Evolutionary conservation across 2,329 filamentous ascomycete genomes (phyloP).

Genomic region (Macrophomina phaseolina): DNA sequence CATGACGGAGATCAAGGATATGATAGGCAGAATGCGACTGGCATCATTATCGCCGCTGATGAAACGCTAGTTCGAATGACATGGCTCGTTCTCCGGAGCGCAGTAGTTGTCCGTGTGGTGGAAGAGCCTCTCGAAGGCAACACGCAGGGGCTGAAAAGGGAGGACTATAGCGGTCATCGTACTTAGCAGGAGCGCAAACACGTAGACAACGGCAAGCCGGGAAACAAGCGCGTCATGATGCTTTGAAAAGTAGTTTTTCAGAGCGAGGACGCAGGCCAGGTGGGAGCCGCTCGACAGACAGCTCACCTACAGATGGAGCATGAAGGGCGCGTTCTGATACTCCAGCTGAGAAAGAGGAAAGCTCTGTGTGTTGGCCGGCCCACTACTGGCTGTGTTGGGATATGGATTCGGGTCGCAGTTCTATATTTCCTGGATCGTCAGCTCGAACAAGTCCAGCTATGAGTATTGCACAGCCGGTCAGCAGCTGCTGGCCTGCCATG

Average conservation of each 20-base stretch:
- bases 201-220: conserved; percentile 36
- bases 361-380: not conserved
- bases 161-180: not conserved
- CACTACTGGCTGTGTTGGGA: not conserved
- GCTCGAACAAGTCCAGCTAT: conserved; percentile 37
- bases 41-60: not conserved
- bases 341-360: not conserved
- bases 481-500: conserved; percentile 40
- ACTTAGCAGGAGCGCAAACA: conserved; percentile 36
- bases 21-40: not conserved
- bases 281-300: conserved; percentile 39
- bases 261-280: conserved; percentile 40
- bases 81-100: not conserved
- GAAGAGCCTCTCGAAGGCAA: not conserved
- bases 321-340: conserved; percentile 16
- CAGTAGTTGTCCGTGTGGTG: not conserved
- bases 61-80: not conserved
- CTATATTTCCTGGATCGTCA: not conserved
- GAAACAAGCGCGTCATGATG: conserved; percentile 39
- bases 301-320: conserved; percentile 40
- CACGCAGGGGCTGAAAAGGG: not conserved
- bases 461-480: conserved; percentile 39
- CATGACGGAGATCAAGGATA: not conserved
- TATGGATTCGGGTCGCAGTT: not conserved
- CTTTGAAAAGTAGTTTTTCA: conserved; percentile 40